phyloP scores from a whole-genome alignment of 2,329 filamentous ascomycete genomes.

The Nakataea oryzae region DNA sequence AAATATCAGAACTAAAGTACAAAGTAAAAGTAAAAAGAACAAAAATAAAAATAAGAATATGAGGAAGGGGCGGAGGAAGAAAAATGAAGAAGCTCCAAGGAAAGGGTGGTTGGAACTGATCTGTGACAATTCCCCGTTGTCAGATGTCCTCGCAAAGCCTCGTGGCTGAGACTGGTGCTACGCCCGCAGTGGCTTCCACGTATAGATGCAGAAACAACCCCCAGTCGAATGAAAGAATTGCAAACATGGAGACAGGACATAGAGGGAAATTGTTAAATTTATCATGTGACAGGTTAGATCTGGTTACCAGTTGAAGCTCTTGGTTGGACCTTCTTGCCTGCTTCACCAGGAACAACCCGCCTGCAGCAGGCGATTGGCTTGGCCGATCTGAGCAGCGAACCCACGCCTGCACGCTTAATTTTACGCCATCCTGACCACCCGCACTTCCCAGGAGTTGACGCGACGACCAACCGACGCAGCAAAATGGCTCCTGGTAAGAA shows the following conservation, averaged over 20 bases:
- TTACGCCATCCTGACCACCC: neutral
- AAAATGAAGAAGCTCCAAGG: neutral
- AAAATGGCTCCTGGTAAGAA: slow-evolving; percentile 36
- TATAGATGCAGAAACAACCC: too few species aligned
- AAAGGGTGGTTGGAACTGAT: neutral
- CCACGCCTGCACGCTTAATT: neutral
- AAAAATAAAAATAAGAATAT: neutral
- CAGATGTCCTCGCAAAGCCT: neutral
- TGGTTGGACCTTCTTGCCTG: neutral
- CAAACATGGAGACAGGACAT: too few species aligned
- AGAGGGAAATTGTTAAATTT: too few species aligned
- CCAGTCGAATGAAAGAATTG: too few species aligned
- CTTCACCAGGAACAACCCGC: neutral
- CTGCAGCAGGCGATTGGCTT: neutral
- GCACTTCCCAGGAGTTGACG: neutral
- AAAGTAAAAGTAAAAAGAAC: neutral
- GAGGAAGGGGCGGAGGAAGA: neutral
- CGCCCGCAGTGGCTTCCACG: neutral
- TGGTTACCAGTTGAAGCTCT: neutral
- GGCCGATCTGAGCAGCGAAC: neutral
- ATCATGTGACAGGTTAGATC: neutral
- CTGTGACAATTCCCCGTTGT: neutral
- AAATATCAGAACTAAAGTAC: neutral
- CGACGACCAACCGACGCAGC: neutral
- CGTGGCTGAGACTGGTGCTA: neutral